Percentiles rank a stretch among this genome's conserved stretches.
phyloP scores from a whole-genome alignment of 1,139 yeast species.

The Candida sanyaensis region DNA sequence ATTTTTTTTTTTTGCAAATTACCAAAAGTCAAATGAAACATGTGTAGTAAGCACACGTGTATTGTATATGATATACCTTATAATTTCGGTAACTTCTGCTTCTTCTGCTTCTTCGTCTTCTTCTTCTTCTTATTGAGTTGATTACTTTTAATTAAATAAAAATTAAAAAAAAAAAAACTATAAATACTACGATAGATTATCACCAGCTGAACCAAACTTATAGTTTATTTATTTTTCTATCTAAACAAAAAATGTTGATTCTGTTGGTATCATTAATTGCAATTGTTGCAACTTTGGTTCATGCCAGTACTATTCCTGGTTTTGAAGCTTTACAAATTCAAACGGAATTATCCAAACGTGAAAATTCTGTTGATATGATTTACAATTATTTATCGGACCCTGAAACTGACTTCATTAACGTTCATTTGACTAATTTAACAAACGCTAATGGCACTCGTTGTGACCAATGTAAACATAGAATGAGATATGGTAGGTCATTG shows the following conservation, averaged over 20 bases:
- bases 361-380: conserved; percentile 25
- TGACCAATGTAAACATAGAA: conserved; percentile 37
- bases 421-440: conserved; percentile 27
- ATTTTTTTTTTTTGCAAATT: too few species aligned
- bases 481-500: conserved; percentile 31
- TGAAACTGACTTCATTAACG: conserved; percentile 33
- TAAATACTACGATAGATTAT: too few species aligned
- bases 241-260: neutral
- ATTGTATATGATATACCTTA: too few species aligned
- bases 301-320: conserved; percentile 24
- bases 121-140: too few species aligned
- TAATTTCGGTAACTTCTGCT: too few species aligned
- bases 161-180: too few species aligned
- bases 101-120: too few species aligned
- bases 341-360: conserved; percentile 21
- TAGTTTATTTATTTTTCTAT: too few species aligned
- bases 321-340: conserved; percentile 18
- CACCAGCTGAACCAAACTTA: too few species aligned
- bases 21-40: too few species aligned
- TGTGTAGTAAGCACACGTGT: too few species aligned
- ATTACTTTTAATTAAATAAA: too few species aligned
- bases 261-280: neutral
- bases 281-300: conserved; percentile 5
- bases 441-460: conserved; percentile 35
- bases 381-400: conserved; percentile 25